A percentile compares a stretch with the other conserved stretches of the same genome.
phyloP scores from a whole-genome alignment of 176 grass and related monocot species.

The Eleusine coracana region DNA sequence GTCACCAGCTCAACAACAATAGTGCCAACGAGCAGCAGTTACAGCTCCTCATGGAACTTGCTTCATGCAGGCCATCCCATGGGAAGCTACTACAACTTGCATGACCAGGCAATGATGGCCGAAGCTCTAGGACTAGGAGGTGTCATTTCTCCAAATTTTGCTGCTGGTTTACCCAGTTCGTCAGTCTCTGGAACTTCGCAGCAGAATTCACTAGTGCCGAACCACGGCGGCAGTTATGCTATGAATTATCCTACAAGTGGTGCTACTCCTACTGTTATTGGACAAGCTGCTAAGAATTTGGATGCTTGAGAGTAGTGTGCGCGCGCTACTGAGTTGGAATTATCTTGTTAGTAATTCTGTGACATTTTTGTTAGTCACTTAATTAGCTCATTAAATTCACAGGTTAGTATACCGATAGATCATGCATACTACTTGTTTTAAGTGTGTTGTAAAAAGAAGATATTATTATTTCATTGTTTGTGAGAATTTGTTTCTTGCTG shows the following conservation, averaged over 20 bases:
- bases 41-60: slow-evolving; percentile 30
- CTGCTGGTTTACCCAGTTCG: background rate
- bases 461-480: slow-evolving; percentile 1
- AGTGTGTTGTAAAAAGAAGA: background rate
- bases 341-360: background rate
- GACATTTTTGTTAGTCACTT: slow-evolving; percentile 23
- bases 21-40: background rate
- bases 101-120: slow-evolving; percentile 41
- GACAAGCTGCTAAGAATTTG: background rate
- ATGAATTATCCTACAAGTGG: background rate
- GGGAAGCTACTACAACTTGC: slow-evolving; percentile 43
- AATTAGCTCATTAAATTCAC: slow-evolving; percentile 27
- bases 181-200: background rate
- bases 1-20: background rate
- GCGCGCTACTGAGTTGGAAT: background rate
- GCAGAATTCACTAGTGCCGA: background rate
- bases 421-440: slow-evolving; percentile 1
- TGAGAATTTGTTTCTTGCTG: slow-evolving; percentile 12
- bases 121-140: slow-evolving; percentile 40
- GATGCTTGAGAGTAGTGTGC: background rate
- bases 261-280: background rate
- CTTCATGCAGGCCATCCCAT: background rate
- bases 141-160: background rate
- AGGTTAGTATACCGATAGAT: background rate
- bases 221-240: background rate